These are phyloP conservation scores for Neurospora terricola DNA, from an alignment of 495 filamentous ascomycete species.

Conservation along the genomic window DNA sequence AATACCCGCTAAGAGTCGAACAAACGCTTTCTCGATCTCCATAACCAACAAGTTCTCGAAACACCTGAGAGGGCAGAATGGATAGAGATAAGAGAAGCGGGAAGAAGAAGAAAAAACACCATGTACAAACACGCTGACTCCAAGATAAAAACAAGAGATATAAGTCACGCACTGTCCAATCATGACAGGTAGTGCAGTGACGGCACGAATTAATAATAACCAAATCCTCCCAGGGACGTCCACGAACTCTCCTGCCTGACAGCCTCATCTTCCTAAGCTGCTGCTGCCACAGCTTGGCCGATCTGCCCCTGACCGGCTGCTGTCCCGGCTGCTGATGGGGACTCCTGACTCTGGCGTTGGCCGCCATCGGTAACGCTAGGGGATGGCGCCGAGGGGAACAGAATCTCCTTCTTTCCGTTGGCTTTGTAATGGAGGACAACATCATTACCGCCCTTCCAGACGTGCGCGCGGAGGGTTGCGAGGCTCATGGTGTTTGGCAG, in stretches of 20 bases:
- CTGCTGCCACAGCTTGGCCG: slow-evolving; percentile 1
- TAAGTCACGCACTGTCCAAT: background rate
- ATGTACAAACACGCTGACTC: background rate
- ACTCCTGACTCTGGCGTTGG: slow-evolving; percentile 11
- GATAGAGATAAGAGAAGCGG: background rate
- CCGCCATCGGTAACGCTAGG: slow-evolving; percentile 9
- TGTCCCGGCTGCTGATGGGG: background rate
- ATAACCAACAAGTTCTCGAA: background rate
- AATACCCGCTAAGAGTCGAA: background rate
- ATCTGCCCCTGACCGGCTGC: background rate
- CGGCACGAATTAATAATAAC: background rate
- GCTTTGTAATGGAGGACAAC: slow-evolving; percentile 84
- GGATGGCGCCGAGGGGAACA: slow-evolving; percentile 17
- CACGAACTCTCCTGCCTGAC: background rate
- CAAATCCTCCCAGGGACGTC: background rate
- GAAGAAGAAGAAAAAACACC: background rate
- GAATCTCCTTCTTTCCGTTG: slow-evolving; percentile 63
- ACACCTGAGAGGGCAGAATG: background rate
- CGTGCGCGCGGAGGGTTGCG: slow-evolving; percentile 75
- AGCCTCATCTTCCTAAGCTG: background rate
- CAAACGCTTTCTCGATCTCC: background rate
- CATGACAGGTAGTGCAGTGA: background rate
- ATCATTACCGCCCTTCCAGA: slow-evolving; percentile 89
- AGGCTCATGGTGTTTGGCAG: slow-evolving; percentile 69
- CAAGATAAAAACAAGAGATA: background rate